Evolutionary conservation across 208 protist species (phyloP).

Genomic region (Novymonas esmeraldas): DNA sequence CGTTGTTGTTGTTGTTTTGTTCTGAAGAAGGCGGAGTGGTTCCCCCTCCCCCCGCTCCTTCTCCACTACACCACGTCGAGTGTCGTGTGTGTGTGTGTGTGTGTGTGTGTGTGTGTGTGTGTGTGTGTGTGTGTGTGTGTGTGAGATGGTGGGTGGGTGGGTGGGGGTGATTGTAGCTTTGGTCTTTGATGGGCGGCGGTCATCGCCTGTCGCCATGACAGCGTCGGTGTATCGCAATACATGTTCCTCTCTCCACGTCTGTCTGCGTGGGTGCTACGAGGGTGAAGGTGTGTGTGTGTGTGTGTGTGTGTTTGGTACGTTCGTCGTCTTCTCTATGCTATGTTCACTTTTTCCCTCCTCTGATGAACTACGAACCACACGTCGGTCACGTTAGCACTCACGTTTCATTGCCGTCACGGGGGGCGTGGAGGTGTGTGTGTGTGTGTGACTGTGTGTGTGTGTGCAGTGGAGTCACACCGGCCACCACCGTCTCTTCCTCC

Average conservation of each 20-base stretch:
- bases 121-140: slow-evolving; percentile 4
- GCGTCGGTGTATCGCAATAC: no score
- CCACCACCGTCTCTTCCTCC: no score
- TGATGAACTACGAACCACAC: slow-evolving; percentile 9
- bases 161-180: background rate
- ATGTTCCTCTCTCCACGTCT: no score
- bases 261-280: no score
- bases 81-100: background rate
- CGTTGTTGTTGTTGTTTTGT: background rate
- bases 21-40: background rate
- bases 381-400: background rate
- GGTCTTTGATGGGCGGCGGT: no score
- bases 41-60: background rate
- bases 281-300: no score
- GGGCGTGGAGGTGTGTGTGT: background rate
- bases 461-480: no score
- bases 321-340: background rate
- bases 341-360: slow-evolving; percentile 1
- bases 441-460: no score
- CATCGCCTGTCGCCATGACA: no score
- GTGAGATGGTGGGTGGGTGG: background rate
- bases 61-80: background rate
- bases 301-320: background rate
- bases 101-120: background rate
- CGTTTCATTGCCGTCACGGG: no score